A percentile compares a stretch with the other conserved stretches of the same genome.
Evolutionary conservation across 352 stramenopile genomes (phyloP).

Genomic region (Globisporangium lucens): DNA sequence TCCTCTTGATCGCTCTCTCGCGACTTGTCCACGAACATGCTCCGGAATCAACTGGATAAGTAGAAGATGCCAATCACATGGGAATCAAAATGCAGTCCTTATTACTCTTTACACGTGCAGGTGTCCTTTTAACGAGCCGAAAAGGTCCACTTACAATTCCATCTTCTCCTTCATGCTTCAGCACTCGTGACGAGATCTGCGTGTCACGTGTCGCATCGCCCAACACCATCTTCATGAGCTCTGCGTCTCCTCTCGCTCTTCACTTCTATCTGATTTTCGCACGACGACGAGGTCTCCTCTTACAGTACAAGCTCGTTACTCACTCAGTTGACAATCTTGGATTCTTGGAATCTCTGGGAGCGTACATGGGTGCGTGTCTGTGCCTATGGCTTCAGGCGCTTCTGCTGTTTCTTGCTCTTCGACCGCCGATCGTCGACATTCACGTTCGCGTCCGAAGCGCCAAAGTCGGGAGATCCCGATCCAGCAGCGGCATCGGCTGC

Average conservation of each 20-base stretch:
- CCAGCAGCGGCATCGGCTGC: background rate
- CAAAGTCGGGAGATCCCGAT: background rate
- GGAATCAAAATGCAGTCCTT: background rate
- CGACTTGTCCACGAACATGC: background rate
- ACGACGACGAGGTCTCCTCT: background rate
- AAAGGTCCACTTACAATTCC: background rate
- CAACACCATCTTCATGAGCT: background rate
- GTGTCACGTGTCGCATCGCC: background rate
- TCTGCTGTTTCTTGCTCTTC: constrained; percentile 13
- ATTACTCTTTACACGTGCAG: background rate
- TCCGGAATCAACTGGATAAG: background rate
- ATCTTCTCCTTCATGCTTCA: background rate
- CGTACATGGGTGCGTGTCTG: background rate
- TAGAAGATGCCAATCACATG: background rate
- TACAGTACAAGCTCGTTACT: constrained; percentile 2
- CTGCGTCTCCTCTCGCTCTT: background rate
- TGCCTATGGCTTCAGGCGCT: constrained; percentile 14
- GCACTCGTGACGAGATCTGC: background rate
- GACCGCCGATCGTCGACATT: constrained; percentile 9
- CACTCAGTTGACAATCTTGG: background rate
- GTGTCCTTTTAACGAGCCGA: background rate
- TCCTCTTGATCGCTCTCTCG: background rate
- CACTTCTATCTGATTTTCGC: background rate
- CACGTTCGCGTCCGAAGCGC: constrained; percentile 4
- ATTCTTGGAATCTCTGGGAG: background rate